A percentile compares a stretch with the other conserved stretches of the same genome.
These are phyloP conservation scores for Viridothelium virens DNA, from an alignment of 495 filamentous ascomycete species.

Conservation along the genomic window DNA sequence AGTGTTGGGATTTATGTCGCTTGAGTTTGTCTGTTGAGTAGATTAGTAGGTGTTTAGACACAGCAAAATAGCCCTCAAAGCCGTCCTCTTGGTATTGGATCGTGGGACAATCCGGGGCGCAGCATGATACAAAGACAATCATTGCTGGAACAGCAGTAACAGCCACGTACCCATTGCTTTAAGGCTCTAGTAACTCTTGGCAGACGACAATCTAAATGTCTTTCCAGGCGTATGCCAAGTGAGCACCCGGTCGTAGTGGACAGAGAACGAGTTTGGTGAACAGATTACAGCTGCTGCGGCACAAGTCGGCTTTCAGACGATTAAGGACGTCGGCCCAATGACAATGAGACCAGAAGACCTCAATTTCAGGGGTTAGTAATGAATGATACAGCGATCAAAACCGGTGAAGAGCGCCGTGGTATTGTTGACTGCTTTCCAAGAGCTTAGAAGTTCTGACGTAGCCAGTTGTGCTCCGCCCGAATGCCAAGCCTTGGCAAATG, in stretches of 20 bases:
- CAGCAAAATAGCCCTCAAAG: neutral
- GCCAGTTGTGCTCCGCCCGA: constrained; percentile 2
- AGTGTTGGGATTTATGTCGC: neutral
- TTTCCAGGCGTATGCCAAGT: neutral
- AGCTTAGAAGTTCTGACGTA: neutral
- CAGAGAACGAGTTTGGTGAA: neutral
- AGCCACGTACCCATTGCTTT: constrained; percentile 1
- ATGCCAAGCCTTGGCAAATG: constrained; percentile 2
- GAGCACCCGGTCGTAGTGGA: neutral
- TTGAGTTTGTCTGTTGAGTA: neutral
- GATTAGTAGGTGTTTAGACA: neutral
- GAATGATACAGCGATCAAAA: too few species aligned
- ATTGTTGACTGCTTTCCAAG: too few species aligned
- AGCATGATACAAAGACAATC: neutral
- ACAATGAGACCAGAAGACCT: neutral
- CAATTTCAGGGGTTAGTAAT: too few species aligned
- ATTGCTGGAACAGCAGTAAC: neutral
- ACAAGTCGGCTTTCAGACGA: neutral
- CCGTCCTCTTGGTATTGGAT: neutral
- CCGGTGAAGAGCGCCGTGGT: too few species aligned
- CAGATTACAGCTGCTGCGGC: neutral
- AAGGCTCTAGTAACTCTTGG: neutral
- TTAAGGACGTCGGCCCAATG: neutral
- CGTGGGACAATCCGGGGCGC: neutral
- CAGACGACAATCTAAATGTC: neutral